phyloP scores from a whole-genome alignment of 148 eudicot species.

The Rhododendron griersonianum region DNA sequence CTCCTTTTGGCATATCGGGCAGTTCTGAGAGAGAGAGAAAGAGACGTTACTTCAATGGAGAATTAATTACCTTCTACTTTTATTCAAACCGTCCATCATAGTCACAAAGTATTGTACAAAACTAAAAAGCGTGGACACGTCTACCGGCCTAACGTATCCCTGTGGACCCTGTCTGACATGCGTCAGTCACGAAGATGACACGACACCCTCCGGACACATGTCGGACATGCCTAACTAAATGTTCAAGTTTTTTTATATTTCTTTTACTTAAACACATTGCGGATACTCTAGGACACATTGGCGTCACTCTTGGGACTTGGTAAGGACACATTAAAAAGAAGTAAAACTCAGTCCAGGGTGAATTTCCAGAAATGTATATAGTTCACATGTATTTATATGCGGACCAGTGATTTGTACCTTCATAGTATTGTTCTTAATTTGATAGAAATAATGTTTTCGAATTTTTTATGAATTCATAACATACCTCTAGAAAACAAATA shows the following conservation, averaged over 20 bases:
- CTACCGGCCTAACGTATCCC: neutral
- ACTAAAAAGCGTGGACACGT: neutral
- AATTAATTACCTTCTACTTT: neutral
- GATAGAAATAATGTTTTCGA: no score
- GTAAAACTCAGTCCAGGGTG: no score
- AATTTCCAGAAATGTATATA: no score
- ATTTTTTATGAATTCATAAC: no score
- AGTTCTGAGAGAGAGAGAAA: slow-evolving; percentile 4
- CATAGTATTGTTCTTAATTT: no score
- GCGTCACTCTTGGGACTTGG: neutral
- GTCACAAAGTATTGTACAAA: neutral
- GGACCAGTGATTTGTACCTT: neutral
- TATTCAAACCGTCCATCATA: neutral
- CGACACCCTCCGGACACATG: neutral
- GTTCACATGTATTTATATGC: neutral
- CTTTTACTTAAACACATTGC: no score
- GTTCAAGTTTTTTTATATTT: neutral
- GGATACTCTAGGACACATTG: no score
- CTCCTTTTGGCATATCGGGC: slow-evolving; percentile 4
- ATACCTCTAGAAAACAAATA: no score
- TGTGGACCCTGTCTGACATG: no score
- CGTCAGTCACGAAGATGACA: no score
- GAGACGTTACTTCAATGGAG: neutral
- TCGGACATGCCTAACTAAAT: neutral
- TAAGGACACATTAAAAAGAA: neutral